Evolutionary conservation across 2,329 filamentous ascomycete species (phyloP), one percentile per base, ranked within the genome.

Genomic region (Mycosphaerella sp.): DNA sequence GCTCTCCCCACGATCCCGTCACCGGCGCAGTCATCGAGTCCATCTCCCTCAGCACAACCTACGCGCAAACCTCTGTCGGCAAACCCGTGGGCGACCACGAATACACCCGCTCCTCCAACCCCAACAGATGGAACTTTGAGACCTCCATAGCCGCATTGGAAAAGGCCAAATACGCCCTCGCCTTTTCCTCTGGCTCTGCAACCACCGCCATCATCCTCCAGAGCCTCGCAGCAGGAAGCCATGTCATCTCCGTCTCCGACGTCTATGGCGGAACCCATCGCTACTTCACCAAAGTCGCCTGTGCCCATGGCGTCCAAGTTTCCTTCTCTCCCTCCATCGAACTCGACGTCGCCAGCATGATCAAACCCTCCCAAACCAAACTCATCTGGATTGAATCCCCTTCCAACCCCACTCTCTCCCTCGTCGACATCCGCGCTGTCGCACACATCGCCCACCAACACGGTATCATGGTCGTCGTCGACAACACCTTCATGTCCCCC

Each of bases 191-290:
- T 21, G 93, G 93, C 63, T 95, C 88, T 61, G 91, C 93, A 39
- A 89, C 93, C 49, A 98, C 93, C 0, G 91, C 93, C 55, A 88
- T 81, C 62, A 89, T 98, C 66, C 81, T 98, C 52, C 93, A 97
- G 74, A 93, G 87, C 61, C 81, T 98, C 52, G 89, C 91, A 18
- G 79, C 86, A 10, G 90, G 89, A 56, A 93, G 88, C 42, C 93
- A 98, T 73, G 88, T 98, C 64, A 85, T 98, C 63, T 96, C 89
- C 55, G 89, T 98, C 42, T 95, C 89, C 41, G 93, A 98, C 70
- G 90, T 98, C 63, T 98, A 98, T 71, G 93, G 93, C 62, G 93
- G 93, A 62, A 98, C 93, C 37, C 93, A 98, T 75, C 81, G 93
- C 65, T 98, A 98, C 77, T 98, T 98, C 77, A 98, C 93, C 59